Conservation (phyloP, 345 rosid species). For the Euphorbia tirucalli region DNA sequence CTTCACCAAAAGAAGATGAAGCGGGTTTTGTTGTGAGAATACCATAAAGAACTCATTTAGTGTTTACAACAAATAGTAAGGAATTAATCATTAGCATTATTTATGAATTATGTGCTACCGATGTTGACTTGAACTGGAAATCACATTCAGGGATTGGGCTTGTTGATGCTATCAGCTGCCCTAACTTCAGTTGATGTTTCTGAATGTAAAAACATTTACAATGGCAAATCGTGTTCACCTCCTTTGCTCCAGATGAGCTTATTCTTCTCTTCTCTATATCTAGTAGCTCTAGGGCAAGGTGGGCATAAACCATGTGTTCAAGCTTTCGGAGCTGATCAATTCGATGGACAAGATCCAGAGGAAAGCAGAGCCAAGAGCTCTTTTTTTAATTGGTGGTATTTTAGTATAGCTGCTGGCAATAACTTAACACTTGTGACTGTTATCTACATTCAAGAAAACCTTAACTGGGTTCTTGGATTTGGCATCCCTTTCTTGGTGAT, state of each 20-base stretch:
- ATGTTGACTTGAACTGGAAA: background rate
- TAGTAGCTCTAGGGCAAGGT: constrained; percentile 24
- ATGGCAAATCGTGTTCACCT: background rate
- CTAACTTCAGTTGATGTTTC: constrained; percentile 3
- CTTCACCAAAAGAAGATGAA: no score
- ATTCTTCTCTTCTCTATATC: constrained; percentile 22
- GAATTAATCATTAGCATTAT: background rate
- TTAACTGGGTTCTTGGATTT: constrained; percentile 22
- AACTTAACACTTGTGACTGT: background rate
- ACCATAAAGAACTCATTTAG: no score
- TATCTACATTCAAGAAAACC: constrained; percentile 20
- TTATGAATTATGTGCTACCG: background rate
- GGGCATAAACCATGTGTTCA: constrained; percentile 19
- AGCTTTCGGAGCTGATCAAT: constrained; percentile 26
- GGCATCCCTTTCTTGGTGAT: constrained; percentile 16
- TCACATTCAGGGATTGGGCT: constrained; percentile 8
- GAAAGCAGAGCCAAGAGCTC: constrained; percentile 11
- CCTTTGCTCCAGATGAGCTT: background rate
- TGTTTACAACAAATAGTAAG: no score
- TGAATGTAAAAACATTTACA: background rate
- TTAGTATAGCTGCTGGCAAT: background rate
- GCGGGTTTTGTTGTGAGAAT: no score
- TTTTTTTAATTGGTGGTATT: constrained; percentile 23
- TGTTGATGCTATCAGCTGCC: constrained; percentile 17
- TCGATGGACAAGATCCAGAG: constrained; percentile 14